Conservation (phyloP, 306 rosid genomes). For the Vigna hirtella region DNA sequence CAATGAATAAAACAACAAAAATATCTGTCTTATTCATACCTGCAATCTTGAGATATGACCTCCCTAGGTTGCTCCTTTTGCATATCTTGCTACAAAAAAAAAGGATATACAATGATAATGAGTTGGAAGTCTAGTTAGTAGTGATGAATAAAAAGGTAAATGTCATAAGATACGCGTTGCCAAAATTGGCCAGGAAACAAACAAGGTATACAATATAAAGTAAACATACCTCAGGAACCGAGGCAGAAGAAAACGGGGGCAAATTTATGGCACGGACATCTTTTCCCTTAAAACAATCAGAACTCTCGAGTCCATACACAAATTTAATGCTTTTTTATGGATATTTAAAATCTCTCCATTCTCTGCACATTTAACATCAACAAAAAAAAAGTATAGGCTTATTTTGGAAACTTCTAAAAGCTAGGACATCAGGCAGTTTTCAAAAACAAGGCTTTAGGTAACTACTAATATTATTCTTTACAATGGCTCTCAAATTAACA, state of each 20-base stretch:
- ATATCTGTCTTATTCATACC: constrained; percentile 59
- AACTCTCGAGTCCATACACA: constrained; percentile 49
- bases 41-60: constrained; percentile 52
- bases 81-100: constrained; percentile 36
- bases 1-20: constrained; percentile 39
- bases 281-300: constrained; percentile 51
- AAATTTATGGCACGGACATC: constrained; percentile 51
- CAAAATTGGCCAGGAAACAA: constrained; percentile 27
- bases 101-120: not conserved
- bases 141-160: constrained; percentile 7
- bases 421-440: not conserved
- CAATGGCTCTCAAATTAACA: too few species aligned
- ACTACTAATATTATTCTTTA: not conserved
- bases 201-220: constrained; percentile 6
- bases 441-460: not conserved
- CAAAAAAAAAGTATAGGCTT: constrained; percentile 12
- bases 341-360: constrained; percentile 80
- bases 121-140: constrained; percentile 10
- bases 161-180: not conserved
- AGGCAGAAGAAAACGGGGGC: constrained; percentile 79
- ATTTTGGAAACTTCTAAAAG: constrained; percentile 13
- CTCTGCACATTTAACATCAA: constrained; percentile 56
- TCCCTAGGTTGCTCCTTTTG: constrained; percentile 51
- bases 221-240: constrained; percentile 68
- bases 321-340: constrained; percentile 68